A percentile compares a stretch with the other conserved stretches of the same genome.
These are phyloP conservation scores for Syzygium aqueum DNA, from an alignment of 345 rosid species.

Conservation along the genomic window DNA sequence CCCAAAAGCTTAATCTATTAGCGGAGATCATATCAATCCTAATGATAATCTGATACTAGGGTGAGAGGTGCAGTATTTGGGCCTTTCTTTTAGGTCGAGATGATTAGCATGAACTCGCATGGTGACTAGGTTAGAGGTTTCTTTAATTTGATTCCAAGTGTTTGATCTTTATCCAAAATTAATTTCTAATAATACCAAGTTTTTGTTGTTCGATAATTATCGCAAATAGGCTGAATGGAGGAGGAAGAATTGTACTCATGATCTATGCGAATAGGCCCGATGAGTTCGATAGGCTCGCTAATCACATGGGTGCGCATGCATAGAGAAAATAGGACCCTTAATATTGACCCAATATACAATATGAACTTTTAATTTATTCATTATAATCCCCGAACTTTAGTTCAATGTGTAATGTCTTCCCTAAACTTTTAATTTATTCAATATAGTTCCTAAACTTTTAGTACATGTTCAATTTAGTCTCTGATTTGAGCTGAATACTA, in stretches of 20 bases:
- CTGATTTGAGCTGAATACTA: neutral
- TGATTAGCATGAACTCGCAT: no score
- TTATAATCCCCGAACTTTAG: neutral
- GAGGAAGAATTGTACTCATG: neutral
- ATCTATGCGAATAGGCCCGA: neutral
- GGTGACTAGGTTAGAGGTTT: neutral
- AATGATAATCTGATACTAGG: neutral
- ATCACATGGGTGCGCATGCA: neutral
- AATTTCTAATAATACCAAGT: neutral
- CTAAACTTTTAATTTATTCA: neutral
- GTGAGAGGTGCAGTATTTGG: neutral
- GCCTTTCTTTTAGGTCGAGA: no score
- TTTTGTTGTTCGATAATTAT: neutral
- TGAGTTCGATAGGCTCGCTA: neutral
- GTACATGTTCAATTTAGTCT: neutral
- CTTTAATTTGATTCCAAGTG: neutral
- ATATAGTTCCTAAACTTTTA: neutral
- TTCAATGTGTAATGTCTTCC: no score
- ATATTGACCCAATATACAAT: no score
- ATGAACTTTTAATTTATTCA: neutral
- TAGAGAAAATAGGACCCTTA: neutral
- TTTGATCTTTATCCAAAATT: neutral
- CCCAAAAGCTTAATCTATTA: neutral
- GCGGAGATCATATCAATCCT: neutral
- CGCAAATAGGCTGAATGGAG: neutral